A percentile compares a stretch with the other conserved stretches of the same genome.
Evolutionary conservation across 768 basidiomycete species (phyloP).

Genomic region (Lentinula raphanica): DNA sequence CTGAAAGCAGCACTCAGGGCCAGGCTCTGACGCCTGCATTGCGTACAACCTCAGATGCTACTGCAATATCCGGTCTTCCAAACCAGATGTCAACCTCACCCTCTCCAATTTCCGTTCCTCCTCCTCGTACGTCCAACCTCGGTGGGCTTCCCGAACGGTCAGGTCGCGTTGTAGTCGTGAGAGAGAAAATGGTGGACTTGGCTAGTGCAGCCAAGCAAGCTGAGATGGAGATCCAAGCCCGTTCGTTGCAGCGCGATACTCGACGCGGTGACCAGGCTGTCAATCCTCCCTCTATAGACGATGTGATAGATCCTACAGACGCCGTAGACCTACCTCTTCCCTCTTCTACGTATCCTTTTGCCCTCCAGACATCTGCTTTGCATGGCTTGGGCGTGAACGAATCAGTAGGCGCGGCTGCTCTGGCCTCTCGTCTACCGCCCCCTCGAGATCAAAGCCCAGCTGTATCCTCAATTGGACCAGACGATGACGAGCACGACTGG

Average conservation of each 20-base stretch:
- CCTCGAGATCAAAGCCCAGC: conserved; percentile 49
- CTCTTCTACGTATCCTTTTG: conserved; percentile 63
- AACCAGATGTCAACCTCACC: conserved; percentile 27
- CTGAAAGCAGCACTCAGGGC: conserved; percentile 26
- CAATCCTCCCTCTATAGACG: conserved; percentile 32
- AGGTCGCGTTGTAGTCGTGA: conserved; percentile 74
- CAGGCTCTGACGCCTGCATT: conserved; percentile 42
- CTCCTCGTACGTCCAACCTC: conserved; percentile 28
- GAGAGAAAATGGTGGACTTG: conserved; percentile 75
- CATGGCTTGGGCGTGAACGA: conserved; percentile 71
- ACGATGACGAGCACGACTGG: conserved; percentile 55
- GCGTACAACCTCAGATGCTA: conserved; percentile 63
- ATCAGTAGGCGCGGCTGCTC: conserved; percentile 67
- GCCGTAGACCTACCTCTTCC: conserved; percentile 74
- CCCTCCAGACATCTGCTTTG: conserved; percentile 68
- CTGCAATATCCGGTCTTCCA: conserved; percentile 40
- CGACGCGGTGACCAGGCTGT: conserved; percentile 22
- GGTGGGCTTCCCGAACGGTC: conserved; percentile 27
- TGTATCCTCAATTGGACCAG: conserved; percentile 44
- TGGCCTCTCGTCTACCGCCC: conserved; percentile 71
- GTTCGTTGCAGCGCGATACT: conserved; percentile 43
- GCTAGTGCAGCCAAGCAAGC: conserved; percentile 67
- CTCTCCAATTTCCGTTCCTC: conserved; percentile 30
- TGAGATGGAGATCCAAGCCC: conserved; percentile 63
- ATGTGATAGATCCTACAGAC: conserved; percentile 80